A percentile compares a stretch with the other conserved stretches of the same genome.
Conservation (phyloP, 345 rosid genomes). For the Passiflora organensis region DNA sequence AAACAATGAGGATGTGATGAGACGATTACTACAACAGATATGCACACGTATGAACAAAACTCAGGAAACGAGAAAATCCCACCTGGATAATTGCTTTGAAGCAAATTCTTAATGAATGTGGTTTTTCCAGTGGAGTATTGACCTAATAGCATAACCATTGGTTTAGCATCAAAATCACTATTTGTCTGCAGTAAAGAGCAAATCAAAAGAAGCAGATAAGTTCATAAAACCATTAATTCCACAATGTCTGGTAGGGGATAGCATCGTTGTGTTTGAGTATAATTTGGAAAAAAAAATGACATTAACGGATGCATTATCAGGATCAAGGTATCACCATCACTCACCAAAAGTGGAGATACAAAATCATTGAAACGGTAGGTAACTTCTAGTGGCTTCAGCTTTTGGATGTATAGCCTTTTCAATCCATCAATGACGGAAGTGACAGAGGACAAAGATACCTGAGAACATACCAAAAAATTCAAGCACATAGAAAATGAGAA, state of each 20-base stretch:
- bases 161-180: slow-evolving; percentile 94
- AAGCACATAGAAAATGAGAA: not conserved
- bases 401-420: slow-evolving; percentile 82
- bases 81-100: slow-evolving; percentile 80
- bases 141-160: slow-evolving; percentile 98
- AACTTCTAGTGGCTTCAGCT: slow-evolving; percentile 86
- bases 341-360: slow-evolving; percentile 82
- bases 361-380: slow-evolving; percentile 85
- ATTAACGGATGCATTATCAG: not conserved
- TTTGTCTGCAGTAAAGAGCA: slow-evolving; percentile 46
- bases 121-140: slow-evolving; percentile 99
- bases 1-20: not conserved
- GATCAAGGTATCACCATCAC: slow-evolving; percentile 18
- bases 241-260: too few relatives aligned
- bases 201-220: slow-evolving; percentile 12
- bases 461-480: slow-evolving; percentile 14
- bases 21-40: not conserved
- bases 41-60: not conserved
- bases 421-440: slow-evolving; percentile 90
- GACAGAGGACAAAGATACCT: slow-evolving; percentile 73
- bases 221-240: not conserved
- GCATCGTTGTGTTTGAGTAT: not conserved
- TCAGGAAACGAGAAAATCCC: not conserved
- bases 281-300: slow-evolving; percentile 12
- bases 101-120: slow-evolving; percentile 93